Evolutionary conservation across 1,284 basidiomycete genomes (phyloP), one percentile per base, ranked within the genome.

Genomic region (Calocybe gambosa): DNA sequence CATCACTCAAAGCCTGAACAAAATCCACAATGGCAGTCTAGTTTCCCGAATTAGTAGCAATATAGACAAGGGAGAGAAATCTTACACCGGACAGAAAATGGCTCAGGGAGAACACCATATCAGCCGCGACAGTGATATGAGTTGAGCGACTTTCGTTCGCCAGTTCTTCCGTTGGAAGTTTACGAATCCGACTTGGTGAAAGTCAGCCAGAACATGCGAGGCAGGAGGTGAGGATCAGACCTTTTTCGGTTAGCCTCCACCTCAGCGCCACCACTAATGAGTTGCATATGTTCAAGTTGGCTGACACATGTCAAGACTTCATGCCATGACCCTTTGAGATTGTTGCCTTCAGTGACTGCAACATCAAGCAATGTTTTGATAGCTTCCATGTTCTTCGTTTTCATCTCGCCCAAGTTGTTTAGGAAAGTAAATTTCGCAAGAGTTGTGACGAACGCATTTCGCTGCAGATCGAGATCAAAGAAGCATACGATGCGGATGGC

Each of bases 21-120:
- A 99, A 99, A 64, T 99, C 93, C 44, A 98, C 91, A 54, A 99
- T 99, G 10, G 96, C 96, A 38, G 86, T 91, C 91, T 95, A 50
- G 12, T 42, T 45, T 42, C 13, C 44, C 18, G 49, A 42, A 33
- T 47, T 45, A 25, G 55, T 41, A 39, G 47, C 42, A 19, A 25
- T 6, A n/a, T 42, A 7, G n/a, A 40, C 13, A 31, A 29, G 13
- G 28, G 13, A 5, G 21, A 25, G 51, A 39, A 37, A 55, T 5
- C 19, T 51, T 68, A 95, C 93, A 36, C 96, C 96, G 19, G 92
- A 92, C 21, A 99, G 74, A 58, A 90, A 91, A 57, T 94, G 92
- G 55, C 92, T 95, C 12, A 93, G 75, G 2, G 95, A 97, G 67
- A 99, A 99, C 20, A 99, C 94, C 90, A 97, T 97, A 63, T 99